Conservation (phyloP, 2,329 filamentous ascomycete genomes). For the Rachicladosporium sp. region DNA sequence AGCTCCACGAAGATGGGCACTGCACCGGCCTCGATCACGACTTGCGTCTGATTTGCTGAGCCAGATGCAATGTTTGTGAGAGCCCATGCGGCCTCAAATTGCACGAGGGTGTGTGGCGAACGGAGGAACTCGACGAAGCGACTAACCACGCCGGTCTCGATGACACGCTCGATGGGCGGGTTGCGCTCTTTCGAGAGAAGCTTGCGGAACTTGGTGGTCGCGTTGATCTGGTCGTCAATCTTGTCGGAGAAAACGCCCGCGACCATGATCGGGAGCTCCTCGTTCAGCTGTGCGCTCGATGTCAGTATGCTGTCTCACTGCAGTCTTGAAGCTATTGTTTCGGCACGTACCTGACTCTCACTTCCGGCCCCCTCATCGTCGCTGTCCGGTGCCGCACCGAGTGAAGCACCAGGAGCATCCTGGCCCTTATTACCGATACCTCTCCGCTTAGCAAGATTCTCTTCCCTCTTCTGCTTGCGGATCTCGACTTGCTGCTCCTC, state of each 20-base stretch:
- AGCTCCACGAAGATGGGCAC: constrained; percentile 98
- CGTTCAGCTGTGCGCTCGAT: constrained; percentile 57
- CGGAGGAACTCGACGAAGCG: constrained; percentile 97
- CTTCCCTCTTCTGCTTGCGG: constrained; percentile 94
- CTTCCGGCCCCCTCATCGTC: constrained; percentile 93
- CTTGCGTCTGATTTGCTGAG: constrained; percentile 92
- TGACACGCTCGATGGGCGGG: constrained; percentile 96
- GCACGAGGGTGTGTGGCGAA: constrained; percentile 92
- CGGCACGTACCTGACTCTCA: constrained; percentile 69
- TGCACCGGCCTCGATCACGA: constrained; percentile 94
- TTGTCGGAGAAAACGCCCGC: constrained; percentile 96
- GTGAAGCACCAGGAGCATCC: constrained; percentile 60
- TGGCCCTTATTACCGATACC: constrained; percentile 70
- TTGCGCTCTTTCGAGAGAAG: constrained; percentile 97
- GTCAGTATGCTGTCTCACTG: constrained; percentile 10
- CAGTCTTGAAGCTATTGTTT: background rate
- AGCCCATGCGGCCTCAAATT: constrained; percentile 98
- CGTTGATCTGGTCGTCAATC: constrained; percentile 93
- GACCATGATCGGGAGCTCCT: constrained; percentile 97
- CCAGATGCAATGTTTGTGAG: constrained; percentile 98
- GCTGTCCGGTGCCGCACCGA: constrained; percentile 85
- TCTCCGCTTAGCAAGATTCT: constrained; percentile 96
- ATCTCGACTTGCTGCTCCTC: constrained; percentile 99
- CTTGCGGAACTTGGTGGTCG: constrained; percentile 97
- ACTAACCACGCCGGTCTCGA: constrained; percentile 95